Percentiles rank a stretch among this genome's conserved stretches.
These are phyloP conservation scores for Mortierella sp. DNA, from an alignment of 371 early-diverging fungal genomes.

Conservation along the genomic window DNA sequence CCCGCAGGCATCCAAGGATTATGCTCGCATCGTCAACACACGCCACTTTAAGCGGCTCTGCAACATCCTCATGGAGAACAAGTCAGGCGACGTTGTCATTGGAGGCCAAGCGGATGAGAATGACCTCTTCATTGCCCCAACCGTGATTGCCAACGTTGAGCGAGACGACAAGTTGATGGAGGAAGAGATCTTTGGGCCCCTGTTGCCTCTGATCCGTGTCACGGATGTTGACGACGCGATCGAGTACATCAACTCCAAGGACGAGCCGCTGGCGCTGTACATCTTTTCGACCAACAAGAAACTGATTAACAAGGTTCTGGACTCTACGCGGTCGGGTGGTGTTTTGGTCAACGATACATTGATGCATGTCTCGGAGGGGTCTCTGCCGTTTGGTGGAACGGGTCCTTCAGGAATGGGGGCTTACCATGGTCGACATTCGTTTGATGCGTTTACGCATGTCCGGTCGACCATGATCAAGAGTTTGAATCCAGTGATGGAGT, in stretches of 20 bases:
- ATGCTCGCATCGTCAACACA: conserved; percentile 78
- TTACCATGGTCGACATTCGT: conserved; percentile 87
- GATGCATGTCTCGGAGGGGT: conserved; percentile 71
- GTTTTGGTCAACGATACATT: conserved; percentile 87
- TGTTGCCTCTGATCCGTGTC: conserved; percentile 85
- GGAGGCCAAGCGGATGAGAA: conserved; percentile 70
- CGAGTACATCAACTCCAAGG: conserved; percentile 70
- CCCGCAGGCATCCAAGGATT: conserved; percentile 67
- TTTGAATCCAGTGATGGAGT: conserved; percentile 57
- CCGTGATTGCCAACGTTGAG: conserved; percentile 69
- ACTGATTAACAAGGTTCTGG: conserved; percentile 62
- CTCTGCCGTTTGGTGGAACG: conserved; percentile 93
- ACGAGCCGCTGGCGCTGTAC: conserved; percentile 84
- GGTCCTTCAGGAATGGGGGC: conserved; percentile 92
- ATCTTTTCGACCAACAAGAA: conserved; percentile 56
- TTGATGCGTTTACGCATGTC: conserved; percentile 82
- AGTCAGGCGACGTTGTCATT: conserved; percentile 66
- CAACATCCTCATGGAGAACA: conserved; percentile 62
- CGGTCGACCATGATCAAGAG: conserved; percentile 69
- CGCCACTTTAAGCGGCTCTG: conserved; percentile 83
- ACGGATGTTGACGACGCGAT: conserved; percentile 81
- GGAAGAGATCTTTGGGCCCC: conserved; percentile 89
- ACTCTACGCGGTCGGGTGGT: conserved; percentile 81
- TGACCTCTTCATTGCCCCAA: conserved; percentile 77
- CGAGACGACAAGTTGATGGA: conserved; percentile 72